Percentiles rank a stretch among this genome's conserved stretches.
These are phyloP conservation scores for Micromonas pusilla DNA, from an alignment of 139 green algal species.

Conservation along the genomic window DNA sequence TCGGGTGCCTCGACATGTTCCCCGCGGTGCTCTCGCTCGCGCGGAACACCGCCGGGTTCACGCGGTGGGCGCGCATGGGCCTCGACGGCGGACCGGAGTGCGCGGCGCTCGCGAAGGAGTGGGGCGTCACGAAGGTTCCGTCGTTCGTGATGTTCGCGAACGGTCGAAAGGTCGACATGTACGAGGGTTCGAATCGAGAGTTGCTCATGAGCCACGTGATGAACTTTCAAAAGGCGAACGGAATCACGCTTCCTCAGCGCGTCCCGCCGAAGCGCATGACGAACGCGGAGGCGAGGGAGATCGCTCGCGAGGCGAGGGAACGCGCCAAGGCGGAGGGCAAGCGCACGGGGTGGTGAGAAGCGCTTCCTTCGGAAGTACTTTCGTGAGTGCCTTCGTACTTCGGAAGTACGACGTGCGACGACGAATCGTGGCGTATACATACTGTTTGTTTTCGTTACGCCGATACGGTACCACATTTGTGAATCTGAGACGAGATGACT, in stretches of 20 bases:
- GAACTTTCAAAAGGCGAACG: conserved; percentile 23
- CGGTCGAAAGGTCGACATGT: conserved; percentile 24
- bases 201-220: conserved; percentile 33
- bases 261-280: conserved; percentile 23
- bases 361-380: too few species aligned
- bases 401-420: too few species aligned
- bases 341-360: background rate
- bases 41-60: conserved; percentile 30
- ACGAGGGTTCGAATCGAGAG: conserved; percentile 21
- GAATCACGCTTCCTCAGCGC: conserved; percentile 17
- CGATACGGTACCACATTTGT: too few species aligned
- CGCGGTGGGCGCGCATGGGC: conserved; percentile 22
- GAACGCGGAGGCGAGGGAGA: conserved; percentile 33
- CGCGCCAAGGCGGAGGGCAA: background rate
- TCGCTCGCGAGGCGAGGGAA: conserved; percentile 25
- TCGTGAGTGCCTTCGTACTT: too few species aligned
- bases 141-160: conserved; percentile 32
- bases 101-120: conserved; percentile 11
- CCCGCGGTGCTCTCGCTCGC: conserved; percentile 35
- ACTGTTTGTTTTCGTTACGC: too few species aligned
- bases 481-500: too few species aligned
- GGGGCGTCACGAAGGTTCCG: conserved; percentile 26
- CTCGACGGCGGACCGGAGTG: conserved; percentile 13
- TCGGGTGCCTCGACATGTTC: conserved; percentile 33
- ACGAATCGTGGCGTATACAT: too few species aligned